Evolutionary conservation across 345 rosid species (phyloP).

Genomic region (Clausena lansium): DNA sequence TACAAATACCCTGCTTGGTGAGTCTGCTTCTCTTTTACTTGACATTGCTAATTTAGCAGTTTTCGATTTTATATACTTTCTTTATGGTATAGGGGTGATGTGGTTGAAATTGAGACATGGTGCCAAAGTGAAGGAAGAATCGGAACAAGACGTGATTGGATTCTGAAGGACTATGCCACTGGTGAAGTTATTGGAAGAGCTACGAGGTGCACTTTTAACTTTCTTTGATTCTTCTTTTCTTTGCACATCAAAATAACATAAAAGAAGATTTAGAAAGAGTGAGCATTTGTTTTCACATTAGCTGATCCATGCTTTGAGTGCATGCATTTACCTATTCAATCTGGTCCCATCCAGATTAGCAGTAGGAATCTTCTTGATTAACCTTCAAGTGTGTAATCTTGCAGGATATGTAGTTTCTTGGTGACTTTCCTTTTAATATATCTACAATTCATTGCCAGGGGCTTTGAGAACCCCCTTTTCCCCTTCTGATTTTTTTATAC

Average conservation of each 20-base stretch:
- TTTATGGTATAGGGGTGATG: constrained; percentile 71
- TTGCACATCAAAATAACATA: neutral
- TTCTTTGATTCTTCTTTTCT: neutral
- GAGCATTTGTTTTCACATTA: neutral
- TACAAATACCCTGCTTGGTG: constrained; percentile 95
- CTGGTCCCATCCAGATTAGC: neutral
- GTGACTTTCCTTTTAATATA: neutral
- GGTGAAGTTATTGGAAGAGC: constrained; percentile 90
- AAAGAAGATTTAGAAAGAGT: neutral
- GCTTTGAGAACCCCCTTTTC: neutral
- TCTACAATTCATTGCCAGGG: neutral
- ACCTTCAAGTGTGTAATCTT: neutral
- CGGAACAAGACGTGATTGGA: constrained; percentile 97
- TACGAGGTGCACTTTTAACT: constrained; percentile 55
- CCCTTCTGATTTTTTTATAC: neutral
- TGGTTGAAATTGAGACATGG: constrained; percentile 96
- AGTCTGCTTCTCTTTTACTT: constrained; percentile 5
- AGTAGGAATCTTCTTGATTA: neutral
- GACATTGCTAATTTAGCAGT: neutral
- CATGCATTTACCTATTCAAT: neutral
- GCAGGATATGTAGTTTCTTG: neutral
- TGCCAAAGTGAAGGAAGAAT: constrained; percentile 91
- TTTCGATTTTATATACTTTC: neutral
- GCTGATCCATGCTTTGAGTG: neutral
- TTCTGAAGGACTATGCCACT: constrained; percentile 59